These are phyloP conservation scores for Nyctanthes arbortristis DNA, from an alignment of 257 asterid genomes.

Conservation along the genomic window DNA sequence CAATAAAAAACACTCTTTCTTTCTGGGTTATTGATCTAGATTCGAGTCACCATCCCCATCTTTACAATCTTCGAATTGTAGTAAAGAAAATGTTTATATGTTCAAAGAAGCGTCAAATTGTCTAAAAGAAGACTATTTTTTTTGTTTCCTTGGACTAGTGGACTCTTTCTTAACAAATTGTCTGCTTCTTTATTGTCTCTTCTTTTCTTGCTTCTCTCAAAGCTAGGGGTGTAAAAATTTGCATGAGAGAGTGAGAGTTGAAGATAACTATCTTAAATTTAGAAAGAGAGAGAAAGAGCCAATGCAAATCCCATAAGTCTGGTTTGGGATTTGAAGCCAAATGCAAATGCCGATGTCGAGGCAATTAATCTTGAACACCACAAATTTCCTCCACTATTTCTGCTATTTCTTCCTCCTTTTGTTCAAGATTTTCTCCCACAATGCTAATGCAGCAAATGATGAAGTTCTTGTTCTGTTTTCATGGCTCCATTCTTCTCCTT, in stretches of 20 bases:
- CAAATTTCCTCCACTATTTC: slow-evolving; percentile 27
- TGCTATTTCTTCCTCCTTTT: slow-evolving; percentile 29
- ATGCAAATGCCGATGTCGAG: slow-evolving; percentile 75
- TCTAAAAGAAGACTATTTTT: no score
- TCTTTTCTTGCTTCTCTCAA: slow-evolving; percentile 34
- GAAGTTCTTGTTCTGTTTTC: slow-evolving; percentile 54
- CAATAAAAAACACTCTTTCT: no score
- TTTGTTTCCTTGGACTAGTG: no score
- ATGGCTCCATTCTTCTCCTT: slow-evolving; percentile 56
- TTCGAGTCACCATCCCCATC: no score
- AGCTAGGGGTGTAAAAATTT: slow-evolving; percentile 25
- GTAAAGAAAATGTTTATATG: no score
- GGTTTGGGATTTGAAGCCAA: slow-evolving; percentile 58
- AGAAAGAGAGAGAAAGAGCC: slow-evolving; percentile 34
- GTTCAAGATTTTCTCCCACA: slow-evolving; percentile 23
- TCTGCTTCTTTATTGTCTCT: slow-evolving; percentile 18
- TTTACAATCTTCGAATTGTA: no score
- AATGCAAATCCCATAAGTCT: slow-evolving; percentile 49
- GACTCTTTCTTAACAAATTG: no score
- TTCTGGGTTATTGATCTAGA: no score
- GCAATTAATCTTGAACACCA: slow-evolving; percentile 56
- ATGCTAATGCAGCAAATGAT: slow-evolving; percentile 22
- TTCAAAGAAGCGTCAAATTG: no score
- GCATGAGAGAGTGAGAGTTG: slow-evolving; percentile 27
- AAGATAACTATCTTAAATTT: slow-evolving; percentile 10